Conservation (phyloP, 805 yeast species). For the Cyberlindnera lachancei region DNA sequence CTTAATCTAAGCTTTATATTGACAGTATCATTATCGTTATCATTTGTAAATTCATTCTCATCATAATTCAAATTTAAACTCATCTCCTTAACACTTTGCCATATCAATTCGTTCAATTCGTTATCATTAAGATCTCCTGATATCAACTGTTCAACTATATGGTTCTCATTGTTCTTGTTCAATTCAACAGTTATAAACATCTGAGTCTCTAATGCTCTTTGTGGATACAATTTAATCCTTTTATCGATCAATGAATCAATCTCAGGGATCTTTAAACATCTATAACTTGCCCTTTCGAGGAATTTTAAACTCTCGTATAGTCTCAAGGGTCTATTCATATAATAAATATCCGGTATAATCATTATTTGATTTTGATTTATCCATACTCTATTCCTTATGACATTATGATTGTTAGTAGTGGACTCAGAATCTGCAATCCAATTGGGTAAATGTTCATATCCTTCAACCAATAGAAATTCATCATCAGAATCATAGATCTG, state of each 20-base stretch:
- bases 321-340: slow-evolving; percentile 26
- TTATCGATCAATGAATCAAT: slow-evolving; percentile 17
- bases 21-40: slow-evolving; percentile 2
- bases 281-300: slow-evolving; percentile 30
- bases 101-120: slow-evolving; percentile 6
- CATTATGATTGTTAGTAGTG: too few species aligned
- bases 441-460: slow-evolving; percentile 37
- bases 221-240: slow-evolving; percentile 23
- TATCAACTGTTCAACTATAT: slow-evolving; percentile 11
- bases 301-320: slow-evolving; percentile 34
- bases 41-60: not conserved
- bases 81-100: slow-evolving; percentile 6
- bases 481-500: slow-evolving; percentile 47
- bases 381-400: slow-evolving; percentile 58
- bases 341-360: slow-evolving; percentile 33
- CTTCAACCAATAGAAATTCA: slow-evolving; percentile 47
- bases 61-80: slow-evolving; percentile 1
- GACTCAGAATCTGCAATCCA: slow-evolving; percentile 42
- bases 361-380: slow-evolving; percentile 33
- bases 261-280: slow-evolving; percentile 22
- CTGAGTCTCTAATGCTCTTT: slow-evolving; percentile 21
- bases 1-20: slow-evolving; percentile 17
- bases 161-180: too few species aligned
- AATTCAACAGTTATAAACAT: slow-evolving; percentile 7
- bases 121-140: slow-evolving; percentile 15